Evolutionary conservation across 179 eudicot species (phyloP), one percentile per base, ranked within the genome.

Genomic region (Gypsophila paniculata): DNA sequence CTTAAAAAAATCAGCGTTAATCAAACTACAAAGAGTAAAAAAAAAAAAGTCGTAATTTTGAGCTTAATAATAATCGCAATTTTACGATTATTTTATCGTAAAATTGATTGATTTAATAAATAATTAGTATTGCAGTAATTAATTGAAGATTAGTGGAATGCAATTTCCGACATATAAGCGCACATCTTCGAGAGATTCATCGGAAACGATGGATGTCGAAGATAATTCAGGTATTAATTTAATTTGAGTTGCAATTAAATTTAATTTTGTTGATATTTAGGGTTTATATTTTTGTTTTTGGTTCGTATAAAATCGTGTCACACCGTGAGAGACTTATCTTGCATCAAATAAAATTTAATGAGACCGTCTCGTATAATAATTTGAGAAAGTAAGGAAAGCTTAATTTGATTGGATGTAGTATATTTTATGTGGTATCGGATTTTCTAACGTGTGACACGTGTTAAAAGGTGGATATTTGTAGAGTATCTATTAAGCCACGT

Each of bases 81-180:
- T n/a, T n/a, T n/a, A n/a, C n/a, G n/a, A n/a, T n/a, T n/a, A n/a
- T n/a, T 29, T 29, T 1, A 29, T 29, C 4, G 34, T 29, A 29
- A 29, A 29, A 29, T 29, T 29, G 34, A 29, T 29, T 1, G 4
- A 29, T 29, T 55, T 55, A 21, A 6, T 25, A 19, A 12, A 13
- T 38, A 13, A 38, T 18, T 74, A 11, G 12, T n/a, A n/a, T n/a
- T n/a, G n/a, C n/a, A n/a, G n/a, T n/a, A n/a, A n/a, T 0, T 2
- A 42, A 54, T 57, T 57, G 54, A 53, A 61, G 39, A 64, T 21
- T 72, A 6, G 36, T 7, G 76, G 62, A 42, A 83, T 83, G 86
- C 78, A 79, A 60, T 79, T 90, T 64, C 86, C 96, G 22, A 86
- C 85, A 34, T 88, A 91, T 74, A 93, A 89, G 81, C 91, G 96